phyloP scores from a whole-genome alignment of 2,329 filamentous ascomycete species.

The Aotearoamyces nothofagi region DNA sequence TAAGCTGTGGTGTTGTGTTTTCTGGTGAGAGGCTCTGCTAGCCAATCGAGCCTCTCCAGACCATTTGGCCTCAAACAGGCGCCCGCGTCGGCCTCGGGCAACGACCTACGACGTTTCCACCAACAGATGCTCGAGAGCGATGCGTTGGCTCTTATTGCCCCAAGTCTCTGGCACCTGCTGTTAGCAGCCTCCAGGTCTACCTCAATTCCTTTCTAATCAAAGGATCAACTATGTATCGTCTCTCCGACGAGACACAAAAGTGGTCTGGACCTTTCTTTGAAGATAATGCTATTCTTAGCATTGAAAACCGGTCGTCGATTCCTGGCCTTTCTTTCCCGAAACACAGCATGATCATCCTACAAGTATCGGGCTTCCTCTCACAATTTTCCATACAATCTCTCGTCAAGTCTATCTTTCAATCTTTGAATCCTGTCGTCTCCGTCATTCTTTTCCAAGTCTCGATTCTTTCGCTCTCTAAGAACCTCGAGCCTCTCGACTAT shows the following conservation, averaged over 20 bases:
- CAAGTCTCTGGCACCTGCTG: too few species aligned
- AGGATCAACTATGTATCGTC: too few species aligned
- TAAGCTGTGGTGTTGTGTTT: too few species aligned
- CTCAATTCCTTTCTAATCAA: not conserved
- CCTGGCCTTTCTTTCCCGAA: not conserved
- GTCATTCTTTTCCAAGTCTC: too few species aligned
- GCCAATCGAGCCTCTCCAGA: too few species aligned
- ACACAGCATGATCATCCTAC: not conserved
- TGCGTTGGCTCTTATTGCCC: too few species aligned
- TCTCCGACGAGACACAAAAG: too few species aligned
- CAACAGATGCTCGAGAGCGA: too few species aligned
- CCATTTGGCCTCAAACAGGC: too few species aligned
- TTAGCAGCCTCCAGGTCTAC: not conserved
- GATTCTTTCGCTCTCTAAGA: not conserved
- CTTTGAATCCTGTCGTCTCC: not conserved
- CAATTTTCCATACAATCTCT: constrained; percentile 1
- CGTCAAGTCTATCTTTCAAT: not conserved
- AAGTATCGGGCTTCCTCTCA: not conserved
- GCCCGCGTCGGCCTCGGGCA: not conserved
- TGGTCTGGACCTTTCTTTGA: constrained; percentile 1
- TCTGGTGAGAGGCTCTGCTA: too few species aligned
- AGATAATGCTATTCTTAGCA: not conserved
- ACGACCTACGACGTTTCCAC: not conserved
- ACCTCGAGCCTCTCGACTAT: not conserved
- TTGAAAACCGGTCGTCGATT: constrained; percentile 1